A percentile compares a stretch with the other conserved stretches of the same genome.
phyloP scores from a whole-genome alignment of 1,284 basidiomycete species.

The Marasmius fiardii region DNA sequence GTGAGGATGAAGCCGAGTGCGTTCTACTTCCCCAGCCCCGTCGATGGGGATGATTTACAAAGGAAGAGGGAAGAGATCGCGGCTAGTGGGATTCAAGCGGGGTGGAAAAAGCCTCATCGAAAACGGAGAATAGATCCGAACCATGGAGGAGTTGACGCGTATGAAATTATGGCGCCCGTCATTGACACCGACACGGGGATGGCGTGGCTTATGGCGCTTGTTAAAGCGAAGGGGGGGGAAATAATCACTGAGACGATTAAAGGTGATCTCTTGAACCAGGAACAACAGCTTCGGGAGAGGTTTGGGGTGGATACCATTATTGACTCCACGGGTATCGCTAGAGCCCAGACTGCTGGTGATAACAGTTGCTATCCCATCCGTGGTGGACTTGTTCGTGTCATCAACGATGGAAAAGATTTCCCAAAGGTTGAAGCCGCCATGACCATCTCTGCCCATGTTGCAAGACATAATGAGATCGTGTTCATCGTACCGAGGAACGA shows the following conservation, averaged over 20 bases:
- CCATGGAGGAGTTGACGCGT: constrained; percentile 32
- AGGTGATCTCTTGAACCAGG: constrained; percentile 23
- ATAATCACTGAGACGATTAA: constrained; percentile 27
- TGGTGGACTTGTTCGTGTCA: constrained; percentile 33
- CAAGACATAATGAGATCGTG: constrained; percentile 25
- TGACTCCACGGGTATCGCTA: constrained; percentile 31
- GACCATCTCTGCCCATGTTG: constrained; percentile 22
- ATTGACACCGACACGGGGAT: constrained; percentile 36
- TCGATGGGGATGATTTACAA: constrained; percentile 27
- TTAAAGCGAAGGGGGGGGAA: constrained; percentile 28
- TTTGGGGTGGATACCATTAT: constrained; percentile 31
- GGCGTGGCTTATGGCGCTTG: constrained; percentile 26
- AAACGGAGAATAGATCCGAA: constrained; percentile 25
- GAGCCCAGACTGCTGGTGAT: constrained; percentile 28
- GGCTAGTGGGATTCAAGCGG: constrained; percentile 25
- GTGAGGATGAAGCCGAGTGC: constrained; percentile 22
- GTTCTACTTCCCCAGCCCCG: constrained; percentile 30
- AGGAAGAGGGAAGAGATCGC: constrained; percentile 27
- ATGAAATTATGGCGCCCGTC: constrained; percentile 30
- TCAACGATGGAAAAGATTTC: constrained; percentile 34
- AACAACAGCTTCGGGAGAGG: constrained; percentile 25
- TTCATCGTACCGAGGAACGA: constrained; percentile 33
- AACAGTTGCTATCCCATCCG: constrained; percentile 31
- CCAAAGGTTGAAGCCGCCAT: constrained; percentile 30
- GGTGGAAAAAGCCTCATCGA: constrained; percentile 24